Conservation (phyloP, 2,329 filamentous ascomycete species). For the Herpomyces periplanetae region DNA sequence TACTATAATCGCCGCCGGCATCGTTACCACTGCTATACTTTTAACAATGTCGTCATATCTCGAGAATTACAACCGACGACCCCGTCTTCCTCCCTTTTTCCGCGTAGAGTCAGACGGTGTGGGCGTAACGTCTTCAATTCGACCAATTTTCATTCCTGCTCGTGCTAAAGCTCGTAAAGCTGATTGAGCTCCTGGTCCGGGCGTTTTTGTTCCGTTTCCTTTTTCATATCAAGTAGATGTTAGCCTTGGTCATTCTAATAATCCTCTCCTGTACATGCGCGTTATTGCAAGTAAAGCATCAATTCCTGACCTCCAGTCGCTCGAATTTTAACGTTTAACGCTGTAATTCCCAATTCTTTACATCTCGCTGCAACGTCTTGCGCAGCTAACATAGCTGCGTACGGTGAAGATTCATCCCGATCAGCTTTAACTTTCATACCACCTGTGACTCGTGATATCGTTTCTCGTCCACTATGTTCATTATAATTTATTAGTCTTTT, state of each 20-base stretch:
- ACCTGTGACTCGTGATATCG: conserved; percentile 96
- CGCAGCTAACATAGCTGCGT: conserved; percentile 98
- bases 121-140: conserved; percentile 97
- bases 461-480: conserved; percentile 83
- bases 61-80: conserved; percentile 98
- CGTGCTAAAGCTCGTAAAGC: conserved; percentile 92
- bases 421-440: conserved; percentile 99
- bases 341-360: conserved; percentile 53
- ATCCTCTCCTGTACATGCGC: too few relatives aligned
- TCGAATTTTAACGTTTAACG: conserved; percentile 99
- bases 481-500: too few relatives aligned
- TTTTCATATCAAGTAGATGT: conserved; percentile 2
- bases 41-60: too few relatives aligned
- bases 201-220: conserved; percentile 99
- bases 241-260: conserved; percentile 1
- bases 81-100: conserved; percentile 99
- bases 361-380: conserved; percentile 85
- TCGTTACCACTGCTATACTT: too few relatives aligned
- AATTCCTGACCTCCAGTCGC: conserved; percentile 85
- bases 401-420: conserved; percentile 96
- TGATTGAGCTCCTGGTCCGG: conserved; percentile 91
- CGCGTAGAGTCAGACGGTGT: conserved; percentile 96
- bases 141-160: conserved; percentile 97
- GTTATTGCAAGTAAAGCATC: too few relatives aligned
- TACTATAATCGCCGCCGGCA: too few relatives aligned